These are phyloP conservation scores for Pisolithus tinctorius DNA, from an alignment of 768 basidiomycete genomes.

Conservation along the genomic window DNA sequence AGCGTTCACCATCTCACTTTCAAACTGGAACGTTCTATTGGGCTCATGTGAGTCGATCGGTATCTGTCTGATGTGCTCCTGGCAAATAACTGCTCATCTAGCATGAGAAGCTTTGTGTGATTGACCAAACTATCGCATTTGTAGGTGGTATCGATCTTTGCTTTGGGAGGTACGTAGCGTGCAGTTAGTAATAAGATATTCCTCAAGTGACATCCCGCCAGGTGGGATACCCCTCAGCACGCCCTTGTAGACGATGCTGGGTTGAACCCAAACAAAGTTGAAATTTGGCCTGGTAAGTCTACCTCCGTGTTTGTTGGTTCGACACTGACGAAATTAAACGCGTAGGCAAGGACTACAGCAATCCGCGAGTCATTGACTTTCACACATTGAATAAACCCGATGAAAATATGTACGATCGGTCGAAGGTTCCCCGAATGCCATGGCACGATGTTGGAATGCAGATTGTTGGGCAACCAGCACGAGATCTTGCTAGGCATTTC, in stretches of 20 bases:
- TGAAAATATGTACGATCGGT: slow-evolving; percentile 93
- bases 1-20: slow-evolving; percentile 96
- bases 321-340: not conserved
- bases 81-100: slow-evolving; percentile 21
- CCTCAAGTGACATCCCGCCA: slow-evolving; percentile 19
- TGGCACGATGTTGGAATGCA: slow-evolving; percentile 99
- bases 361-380: slow-evolving; percentile 83
- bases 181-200: not conserved
- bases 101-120: slow-evolving; percentile 98
- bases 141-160: slow-evolving; percentile 97
- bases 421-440: slow-evolving; percentile 89
- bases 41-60: slow-evolving; percentile 70
- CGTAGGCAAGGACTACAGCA: slow-evolving; percentile 90
- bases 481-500: slow-evolving; percentile 93
- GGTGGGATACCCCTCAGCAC: slow-evolving; percentile 97
- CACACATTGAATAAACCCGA: slow-evolving; percentile 80
- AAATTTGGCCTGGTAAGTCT: slow-evolving; percentile 80
- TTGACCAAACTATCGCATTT: slow-evolving; percentile 95
- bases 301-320: not conserved
- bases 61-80: not conserved
- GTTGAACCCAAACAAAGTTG: slow-evolving; percentile 44
- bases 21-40: slow-evolving; percentile 97
- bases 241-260: slow-evolving; percentile 80
- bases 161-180: slow-evolving; percentile 60
- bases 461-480: slow-evolving; percentile 91